These are phyloP conservation scores for Monilinia fructicola DNA, from an alignment of 2,329 filamentous ascomycete species.

Conservation along the genomic window DNA sequence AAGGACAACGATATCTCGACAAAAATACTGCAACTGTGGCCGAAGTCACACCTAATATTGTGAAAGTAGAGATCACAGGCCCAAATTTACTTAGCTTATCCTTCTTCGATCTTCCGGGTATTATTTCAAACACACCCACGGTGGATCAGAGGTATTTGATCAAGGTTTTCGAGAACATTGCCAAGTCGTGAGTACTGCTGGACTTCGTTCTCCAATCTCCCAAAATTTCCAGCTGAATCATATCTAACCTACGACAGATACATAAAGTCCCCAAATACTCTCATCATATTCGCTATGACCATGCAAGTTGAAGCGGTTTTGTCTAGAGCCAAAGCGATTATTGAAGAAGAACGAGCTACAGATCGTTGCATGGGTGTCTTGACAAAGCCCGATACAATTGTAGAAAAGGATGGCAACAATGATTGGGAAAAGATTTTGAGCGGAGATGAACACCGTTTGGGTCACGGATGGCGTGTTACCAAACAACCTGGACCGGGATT, in stretches of 20 bases:
- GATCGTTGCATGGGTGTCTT: slow-evolving; percentile 70
- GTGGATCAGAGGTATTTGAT: slow-evolving; percentile 66
- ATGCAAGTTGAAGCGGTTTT: slow-evolving; percentile 79
- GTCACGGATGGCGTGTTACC: slow-evolving; percentile 77
- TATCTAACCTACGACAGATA: slow-evolving; percentile 46
- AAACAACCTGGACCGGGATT: slow-evolving; percentile 56
- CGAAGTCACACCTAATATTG: slow-evolving; percentile 79
- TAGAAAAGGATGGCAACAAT: slow-evolving; percentile 43
- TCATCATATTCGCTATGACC: slow-evolving; percentile 74
- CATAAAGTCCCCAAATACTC: slow-evolving; percentile 65
- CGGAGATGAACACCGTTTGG: slow-evolving; percentile 59
- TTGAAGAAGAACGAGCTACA: slow-evolving; percentile 57
- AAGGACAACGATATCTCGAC: slow-evolving; percentile 39
- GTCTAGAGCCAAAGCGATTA: slow-evolving; percentile 66
- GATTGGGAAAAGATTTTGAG: slow-evolving; percentile 66
- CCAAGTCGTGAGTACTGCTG: slow-evolving; percentile 46
- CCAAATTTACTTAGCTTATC: slow-evolving; percentile 70
- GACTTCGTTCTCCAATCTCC: background rate
- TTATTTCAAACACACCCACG: slow-evolving; percentile 69
- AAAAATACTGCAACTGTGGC: slow-evolving; percentile 44
- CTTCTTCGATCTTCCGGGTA: slow-evolving; percentile 82
- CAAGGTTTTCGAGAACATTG: slow-evolving; percentile 68
- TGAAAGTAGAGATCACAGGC: slow-evolving; percentile 72
- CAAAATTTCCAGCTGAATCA: background rate
- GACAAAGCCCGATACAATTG: slow-evolving; percentile 77